Evolutionary conservation across 116 monocot genomes (phyloP).

Genomic region (Trichopus zeylanicus): DNA sequence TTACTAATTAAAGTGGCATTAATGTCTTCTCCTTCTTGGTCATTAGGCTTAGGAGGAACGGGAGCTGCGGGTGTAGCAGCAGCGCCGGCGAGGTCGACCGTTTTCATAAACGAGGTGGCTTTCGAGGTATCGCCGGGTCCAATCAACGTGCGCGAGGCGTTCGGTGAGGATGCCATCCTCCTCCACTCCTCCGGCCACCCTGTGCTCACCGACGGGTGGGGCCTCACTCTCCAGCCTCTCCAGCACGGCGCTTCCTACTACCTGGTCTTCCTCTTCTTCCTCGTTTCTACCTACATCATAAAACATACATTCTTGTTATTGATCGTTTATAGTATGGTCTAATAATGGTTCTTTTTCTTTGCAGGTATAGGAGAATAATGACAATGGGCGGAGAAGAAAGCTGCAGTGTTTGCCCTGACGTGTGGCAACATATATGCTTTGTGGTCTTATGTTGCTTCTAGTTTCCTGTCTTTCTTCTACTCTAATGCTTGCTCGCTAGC

Average conservation of each 20-base stretch:
- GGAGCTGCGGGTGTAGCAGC: conserved; percentile 3
- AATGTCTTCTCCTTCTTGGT: not conserved
- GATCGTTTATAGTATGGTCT: no score
- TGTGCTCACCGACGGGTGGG: conserved; percentile 63
- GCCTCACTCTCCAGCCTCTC: conserved; percentile 72
- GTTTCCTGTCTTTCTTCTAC: no score
- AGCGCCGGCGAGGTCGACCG: conserved; percentile 23
- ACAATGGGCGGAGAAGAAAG: no score
- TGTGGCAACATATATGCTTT: no score
- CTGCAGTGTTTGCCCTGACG: no score
- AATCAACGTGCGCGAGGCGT: conserved; percentile 56
- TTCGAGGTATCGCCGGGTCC: conserved; percentile 39
- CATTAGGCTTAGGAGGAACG: not conserved
- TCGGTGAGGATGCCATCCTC: conserved; percentile 64
- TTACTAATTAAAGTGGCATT: not conserved
- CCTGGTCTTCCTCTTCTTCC: conserved; percentile 32
- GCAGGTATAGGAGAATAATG: no score
- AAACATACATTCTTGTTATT: no score
- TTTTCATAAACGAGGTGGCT: conserved; percentile 64
- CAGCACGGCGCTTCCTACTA: conserved; percentile 88
- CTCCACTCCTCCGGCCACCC: conserved; percentile 65
- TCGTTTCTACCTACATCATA: conserved; percentile 2
- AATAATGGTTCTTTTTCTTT: no score
- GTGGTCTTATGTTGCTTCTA: no score
- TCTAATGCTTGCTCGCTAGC: no score